Base-by-base conservation (phyloP, 306 rosid species). In the Glycine soja region DNA sequence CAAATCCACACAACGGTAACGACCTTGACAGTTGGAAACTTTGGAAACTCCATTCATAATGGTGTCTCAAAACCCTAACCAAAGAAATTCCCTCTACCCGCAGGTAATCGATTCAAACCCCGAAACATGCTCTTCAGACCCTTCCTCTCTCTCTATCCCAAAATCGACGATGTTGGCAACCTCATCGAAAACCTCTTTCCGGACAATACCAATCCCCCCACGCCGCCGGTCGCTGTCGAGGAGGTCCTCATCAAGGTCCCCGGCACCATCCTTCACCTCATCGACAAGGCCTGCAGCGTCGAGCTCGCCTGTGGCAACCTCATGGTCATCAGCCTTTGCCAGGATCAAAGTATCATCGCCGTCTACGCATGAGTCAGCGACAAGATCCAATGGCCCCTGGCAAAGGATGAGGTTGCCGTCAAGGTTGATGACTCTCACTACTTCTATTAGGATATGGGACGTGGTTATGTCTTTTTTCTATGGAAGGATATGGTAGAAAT, bases 381-480 rank as follows among this genome's bases (percentile, higher is more conserved):
- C 3, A 91, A 93, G 54, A 90, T 93, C 77, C 98, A 93, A 38
- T 95, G 98, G 97, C 97, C 99, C 8, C 78, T 95, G 57, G 86
- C 92, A 0, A 95, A 89, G 83, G 94, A 91, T 38, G 92, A 84
- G 11, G 91, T 90, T 0, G 85, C 90, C 4, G 98, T 95, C 10
- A 95, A 93, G 75, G 90, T 95, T 2, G 98, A 95, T 11, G 91
- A 89, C 6, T 90, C 91, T 8, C 99, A 95, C 19, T 95, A 93
- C 84, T 95, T 95, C n/a, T n/a, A n/a, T n/a, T n/a, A n/a, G n/a
- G n/a, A n/a, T n/a, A n/a, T n/a, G n/a, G n/a, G n/a, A n/a, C n/a
- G n/a, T n/a, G n/a, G n/a, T n/a, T n/a, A n/a, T n/a, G n/a, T n/a
- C n/a, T n/a, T n/a, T n/a, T n/a, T n/a, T n/a, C n/a, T n/a, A n/a